Percentiles rank a stretch among this genome's conserved stretches.
Evolutionary conservation across 169 alveolate species (phyloP).

Genomic region (Eimeria brunetti): DNA sequence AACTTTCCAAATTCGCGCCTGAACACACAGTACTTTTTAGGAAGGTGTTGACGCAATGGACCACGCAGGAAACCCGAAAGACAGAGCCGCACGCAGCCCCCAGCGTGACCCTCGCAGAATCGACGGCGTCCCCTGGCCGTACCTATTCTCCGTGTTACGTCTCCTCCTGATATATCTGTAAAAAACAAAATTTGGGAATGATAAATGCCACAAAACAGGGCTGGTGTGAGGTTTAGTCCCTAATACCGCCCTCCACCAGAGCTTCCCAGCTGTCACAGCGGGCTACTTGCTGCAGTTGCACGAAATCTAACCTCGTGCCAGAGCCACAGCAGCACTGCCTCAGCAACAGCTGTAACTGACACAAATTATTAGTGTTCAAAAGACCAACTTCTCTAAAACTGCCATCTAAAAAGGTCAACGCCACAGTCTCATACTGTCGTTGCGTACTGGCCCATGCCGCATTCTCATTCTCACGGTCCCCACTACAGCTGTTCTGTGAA

Average conservation of each 20-base stretch:
- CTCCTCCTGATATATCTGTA: neutral
- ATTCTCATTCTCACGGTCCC: neutral
- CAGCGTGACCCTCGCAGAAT: conserved; percentile 21
- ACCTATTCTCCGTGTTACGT: neutral
- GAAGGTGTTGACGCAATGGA: neutral
- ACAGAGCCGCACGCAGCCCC: neutral
- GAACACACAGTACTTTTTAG: too few species aligned
- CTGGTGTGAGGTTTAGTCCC: neutral
- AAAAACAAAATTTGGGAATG: neutral
- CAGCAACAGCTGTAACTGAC: neutral
- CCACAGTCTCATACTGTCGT: too few species aligned
- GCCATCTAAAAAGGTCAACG: neutral
- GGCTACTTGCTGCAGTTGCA: neutral
- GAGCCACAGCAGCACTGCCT: neutral
- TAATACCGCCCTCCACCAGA: neutral
- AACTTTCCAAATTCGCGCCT: neutral
- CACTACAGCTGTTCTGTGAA: neutral
- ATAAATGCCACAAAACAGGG: neutral
- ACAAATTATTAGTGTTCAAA: neutral
- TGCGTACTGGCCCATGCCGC: neutral
- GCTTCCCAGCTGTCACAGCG: neutral
- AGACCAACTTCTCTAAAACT: neutral
- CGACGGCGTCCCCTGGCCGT: conserved; percentile 21
- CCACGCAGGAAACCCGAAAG: neutral
- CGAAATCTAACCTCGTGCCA: neutral